Evolutionary conservation across 768 basidiomycete genomes (phyloP).

Genomic region (Lactarius vividus): DNA sequence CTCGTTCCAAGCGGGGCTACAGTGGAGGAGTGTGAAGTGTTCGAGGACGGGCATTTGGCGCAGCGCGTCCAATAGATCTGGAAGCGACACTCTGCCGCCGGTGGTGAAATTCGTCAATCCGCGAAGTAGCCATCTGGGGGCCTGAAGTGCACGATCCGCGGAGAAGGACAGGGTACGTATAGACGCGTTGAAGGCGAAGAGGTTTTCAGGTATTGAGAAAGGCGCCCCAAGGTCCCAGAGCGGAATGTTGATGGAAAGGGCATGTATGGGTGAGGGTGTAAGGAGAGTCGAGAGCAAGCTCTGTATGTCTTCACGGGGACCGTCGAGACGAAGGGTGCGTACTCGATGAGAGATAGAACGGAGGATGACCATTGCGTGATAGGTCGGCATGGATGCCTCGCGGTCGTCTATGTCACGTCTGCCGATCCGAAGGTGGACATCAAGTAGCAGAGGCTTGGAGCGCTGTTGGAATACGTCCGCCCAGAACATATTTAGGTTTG

Average conservation of each 20-base stretch:
- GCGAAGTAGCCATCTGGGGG: constrained; percentile 10
- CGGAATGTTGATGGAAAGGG: constrained; percentile 6
- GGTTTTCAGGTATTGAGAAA: constrained; percentile 3
- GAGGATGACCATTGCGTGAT: constrained; percentile 5
- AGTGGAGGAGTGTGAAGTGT: constrained; percentile 9
- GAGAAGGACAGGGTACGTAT: constrained; percentile 13
- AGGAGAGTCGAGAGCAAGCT: not conserved
- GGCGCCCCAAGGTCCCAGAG: constrained; percentile 14
- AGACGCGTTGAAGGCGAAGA: constrained; percentile 2
- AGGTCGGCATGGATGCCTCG: not conserved
- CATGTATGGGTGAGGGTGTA: not conserved
- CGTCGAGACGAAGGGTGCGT: constrained; percentile 18
- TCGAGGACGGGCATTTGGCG: constrained; percentile 9
- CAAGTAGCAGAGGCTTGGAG: constrained; percentile 8
- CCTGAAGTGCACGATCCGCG: constrained; percentile 3
- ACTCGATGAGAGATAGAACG: constrained; percentile 3
- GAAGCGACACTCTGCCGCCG: not conserved
- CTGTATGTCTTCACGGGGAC: constrained; percentile 9
- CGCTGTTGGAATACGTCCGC: constrained; percentile 14
- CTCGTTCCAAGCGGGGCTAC: constrained; percentile 5
- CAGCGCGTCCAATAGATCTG: constrained; percentile 5
- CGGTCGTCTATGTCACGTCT: constrained; percentile 16
- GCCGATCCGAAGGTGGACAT: constrained; percentile 18
- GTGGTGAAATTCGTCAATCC: constrained; percentile 10
- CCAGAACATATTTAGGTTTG: constrained; percentile 17